Evolutionary conservation across 2,329 filamentous ascomycete species (phyloP), one percentile per base, ranked within the genome.

Genomic region (Pseudogymnoascus sp.): DNA sequence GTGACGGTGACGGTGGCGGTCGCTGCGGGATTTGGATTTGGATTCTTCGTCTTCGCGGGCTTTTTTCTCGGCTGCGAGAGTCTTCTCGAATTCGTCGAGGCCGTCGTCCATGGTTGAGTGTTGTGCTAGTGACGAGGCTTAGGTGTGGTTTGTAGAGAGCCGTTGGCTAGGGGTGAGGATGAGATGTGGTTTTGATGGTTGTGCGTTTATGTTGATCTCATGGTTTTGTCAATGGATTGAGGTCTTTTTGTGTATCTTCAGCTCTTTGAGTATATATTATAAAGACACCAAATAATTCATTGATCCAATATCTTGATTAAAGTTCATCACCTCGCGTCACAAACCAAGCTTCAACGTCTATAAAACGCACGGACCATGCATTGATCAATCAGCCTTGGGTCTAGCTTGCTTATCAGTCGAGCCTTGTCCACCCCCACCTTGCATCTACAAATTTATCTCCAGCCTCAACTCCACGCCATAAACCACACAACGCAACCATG

Each of bases 61-160:
- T 0, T 77, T 77, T 71, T 85, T 88, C 67, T 84, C 86, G 50
- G 86, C 82, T 1, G 87, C 88, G 11, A 95, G 80, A 25, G 86
- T 79, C 72, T 87, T 90, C 74, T 95, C 91, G 65, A 95, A 95
- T 64, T 92, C 90, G 59, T 82, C 82, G 8, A 84, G 76, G n/a
- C 80, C 77, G 66, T 82, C 79, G 25, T 33, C 65, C 63, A 53
- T 61, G 56, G 56, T 65, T 50, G 5, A 23, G 23, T 28, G 12
- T 28, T 23, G 21, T 28, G 44, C 5, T 50, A 23, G 23, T 25
- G 44, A 50, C 12, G 12, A 28, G 21, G 44, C 12, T 28, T 50
- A 5, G 5, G 23, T 28, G 44, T 28, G 21, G 14, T 50, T 50
- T 44, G 16, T 44, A 44, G 40, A 6, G 5, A 12, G 42, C 42